phyloP scores from a whole-genome alignment of 441 rosid genomes.

The Adansonia madagascariensis region DNA sequence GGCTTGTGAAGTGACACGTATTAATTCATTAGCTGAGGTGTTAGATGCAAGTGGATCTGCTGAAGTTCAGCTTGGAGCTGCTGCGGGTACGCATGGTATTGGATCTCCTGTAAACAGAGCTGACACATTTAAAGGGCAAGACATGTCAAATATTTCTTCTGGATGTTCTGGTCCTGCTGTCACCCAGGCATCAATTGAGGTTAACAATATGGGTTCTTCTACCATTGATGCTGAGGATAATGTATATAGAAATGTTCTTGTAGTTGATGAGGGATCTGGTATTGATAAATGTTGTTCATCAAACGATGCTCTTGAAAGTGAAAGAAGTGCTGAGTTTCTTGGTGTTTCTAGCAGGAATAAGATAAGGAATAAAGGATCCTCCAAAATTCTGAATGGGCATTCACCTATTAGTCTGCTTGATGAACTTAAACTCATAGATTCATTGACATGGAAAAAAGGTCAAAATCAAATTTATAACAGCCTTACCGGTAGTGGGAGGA shows the following conservation, averaged over 20 bases:
- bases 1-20: constrained; percentile 24
- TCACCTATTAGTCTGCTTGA: constrained; percentile 50
- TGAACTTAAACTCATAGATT: constrained; percentile 58
- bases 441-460: constrained; percentile 52
- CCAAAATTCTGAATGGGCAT: constrained; percentile 33
- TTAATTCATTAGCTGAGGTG: constrained; percentile 27
- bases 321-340: constrained; percentile 45
- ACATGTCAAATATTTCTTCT: constrained; percentile 50
- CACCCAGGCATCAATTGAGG: constrained; percentile 45
- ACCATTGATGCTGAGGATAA: constrained; percentile 38
- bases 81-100: constrained; percentile 31
- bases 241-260: constrained; percentile 31
- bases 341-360: constrained; percentile 33
- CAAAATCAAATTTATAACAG: constrained; percentile 28
- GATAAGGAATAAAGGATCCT: constrained; percentile 27
- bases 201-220: constrained; percentile 39
- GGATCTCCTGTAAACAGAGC: constrained; percentile 28
- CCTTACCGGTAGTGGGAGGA: constrained; percentile 34
- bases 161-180: constrained; percentile 50
- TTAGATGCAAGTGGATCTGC: constrained; percentile 33
- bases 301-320: constrained; percentile 52
- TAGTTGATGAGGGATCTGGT: constrained; percentile 55
- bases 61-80: constrained; percentile 34
- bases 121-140: constrained; percentile 41
- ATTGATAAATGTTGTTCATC: constrained; percentile 62